These are phyloP conservation scores for Pyrenochaeta sp. DNA, from an alignment of 2,329 filamentous ascomycete genomes.

Conservation along the genomic window DNA sequence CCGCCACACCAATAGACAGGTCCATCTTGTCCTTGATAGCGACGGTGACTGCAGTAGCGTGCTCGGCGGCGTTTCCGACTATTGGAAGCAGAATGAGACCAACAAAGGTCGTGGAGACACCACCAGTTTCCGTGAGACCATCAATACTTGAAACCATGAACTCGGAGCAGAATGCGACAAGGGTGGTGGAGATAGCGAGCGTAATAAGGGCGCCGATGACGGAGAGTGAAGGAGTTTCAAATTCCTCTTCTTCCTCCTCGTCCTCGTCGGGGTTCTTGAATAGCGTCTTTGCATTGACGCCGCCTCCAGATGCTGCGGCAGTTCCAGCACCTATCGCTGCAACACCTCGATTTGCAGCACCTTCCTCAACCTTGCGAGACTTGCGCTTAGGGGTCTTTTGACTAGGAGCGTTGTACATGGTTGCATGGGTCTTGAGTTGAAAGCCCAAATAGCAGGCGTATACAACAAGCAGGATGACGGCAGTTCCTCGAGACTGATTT, in stretches of 20 bases:
- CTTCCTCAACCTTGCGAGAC: conserved; percentile 57
- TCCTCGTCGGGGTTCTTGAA: conserved; percentile 48
- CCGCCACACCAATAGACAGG: conserved; percentile 70
- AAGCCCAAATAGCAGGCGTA: conserved; percentile 88
- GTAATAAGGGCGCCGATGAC: conserved; percentile 76
- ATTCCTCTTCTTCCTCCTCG: conserved; percentile 69
- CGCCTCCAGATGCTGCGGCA: conserved; percentile 59
- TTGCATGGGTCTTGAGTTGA: conserved; percentile 85
- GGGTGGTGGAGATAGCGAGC: conserved; percentile 74
- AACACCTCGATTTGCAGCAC: conserved; percentile 59
- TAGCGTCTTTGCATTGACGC: conserved; percentile 59
- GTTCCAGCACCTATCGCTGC: conserved; percentile 63
- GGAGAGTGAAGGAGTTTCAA: conserved; percentile 78
- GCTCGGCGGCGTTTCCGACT: conserved; percentile 72
- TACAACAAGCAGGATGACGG: conserved; percentile 82
- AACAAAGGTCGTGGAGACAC: conserved; percentile 67
- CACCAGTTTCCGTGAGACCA: conserved; percentile 58
- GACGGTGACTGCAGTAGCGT: conserved; percentile 69
- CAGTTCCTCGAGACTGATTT: conserved; percentile 70
- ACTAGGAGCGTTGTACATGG: conserved; percentile 81
- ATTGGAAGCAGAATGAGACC: conserved; percentile 71
- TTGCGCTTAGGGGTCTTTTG: conserved; percentile 75
- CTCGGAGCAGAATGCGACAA: conserved; percentile 80
- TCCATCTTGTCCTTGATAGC: conserved; percentile 75
- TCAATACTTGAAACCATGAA: conserved; percentile 70